Conservation (phyloP, 1,284 basidiomycete species). For the Tylopilus sp. region DNA sequence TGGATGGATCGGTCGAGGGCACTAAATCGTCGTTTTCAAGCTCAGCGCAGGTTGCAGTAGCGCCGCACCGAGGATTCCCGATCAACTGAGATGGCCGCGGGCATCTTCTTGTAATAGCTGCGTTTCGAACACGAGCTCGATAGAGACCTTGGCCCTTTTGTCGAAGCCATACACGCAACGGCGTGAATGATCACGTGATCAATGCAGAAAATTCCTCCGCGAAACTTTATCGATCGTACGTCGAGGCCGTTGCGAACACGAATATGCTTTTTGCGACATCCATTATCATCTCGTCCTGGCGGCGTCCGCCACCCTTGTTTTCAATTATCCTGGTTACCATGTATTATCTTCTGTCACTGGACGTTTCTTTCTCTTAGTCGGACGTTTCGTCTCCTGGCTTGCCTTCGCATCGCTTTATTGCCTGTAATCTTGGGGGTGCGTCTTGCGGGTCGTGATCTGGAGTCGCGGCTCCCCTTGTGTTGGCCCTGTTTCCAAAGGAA, state of each 20-base stretch:
- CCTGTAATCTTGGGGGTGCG: conserved; percentile 3
- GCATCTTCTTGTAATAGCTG: not conserved
- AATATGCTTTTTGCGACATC: conserved; percentile 12
- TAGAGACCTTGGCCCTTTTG: not conserved
- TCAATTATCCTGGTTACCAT: conserved; percentile 24
- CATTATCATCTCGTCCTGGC: conserved; percentile 12
- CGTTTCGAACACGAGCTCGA: not conserved
- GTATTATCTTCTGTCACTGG: conserved; percentile 19
- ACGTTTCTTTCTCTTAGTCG: conserved; percentile 26
- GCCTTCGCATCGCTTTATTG: conserved; percentile 20
- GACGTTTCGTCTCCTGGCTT: conserved; percentile 15
- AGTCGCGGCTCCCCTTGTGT: conserved; percentile 17
- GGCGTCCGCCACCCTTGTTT: conserved; percentile 24
- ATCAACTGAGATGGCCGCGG: conserved; percentile 16
- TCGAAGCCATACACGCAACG: not conserved
- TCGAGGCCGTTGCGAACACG: conserved; percentile 8
- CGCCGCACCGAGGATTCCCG: conserved; percentile 21
- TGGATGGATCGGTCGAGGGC: conserved; percentile 5
- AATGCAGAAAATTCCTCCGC: not conserved
- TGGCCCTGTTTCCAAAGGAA: conserved; percentile 28
- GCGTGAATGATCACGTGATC: conserved; percentile 9
- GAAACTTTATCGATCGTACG: conserved; percentile 15
- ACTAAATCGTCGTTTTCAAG: conserved; percentile 22
- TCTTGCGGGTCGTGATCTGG: conserved; percentile 26
- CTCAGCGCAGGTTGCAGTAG: conserved; percentile 13